These are phyloP conservation scores for Babesia bovis DNA, from an alignment of 169 alveolate genomes.

Conservation along the genomic window DNA sequence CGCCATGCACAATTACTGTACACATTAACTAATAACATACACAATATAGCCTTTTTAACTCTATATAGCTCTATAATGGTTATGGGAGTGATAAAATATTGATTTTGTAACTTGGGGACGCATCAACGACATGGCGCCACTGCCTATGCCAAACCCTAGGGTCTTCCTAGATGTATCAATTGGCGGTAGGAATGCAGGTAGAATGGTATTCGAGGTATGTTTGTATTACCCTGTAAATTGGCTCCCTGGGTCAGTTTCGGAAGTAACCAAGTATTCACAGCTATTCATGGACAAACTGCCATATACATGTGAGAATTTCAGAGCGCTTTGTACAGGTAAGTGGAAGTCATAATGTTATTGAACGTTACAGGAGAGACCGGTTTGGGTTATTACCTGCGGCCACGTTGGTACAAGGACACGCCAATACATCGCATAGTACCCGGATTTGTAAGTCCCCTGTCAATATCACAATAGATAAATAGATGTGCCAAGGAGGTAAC, in stretches of 20 bases:
- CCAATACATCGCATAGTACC: constrained; percentile 79
- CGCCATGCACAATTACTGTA: not conserved
- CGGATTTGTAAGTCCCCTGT: constrained; percentile 68
- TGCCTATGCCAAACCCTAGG: constrained; percentile 78
- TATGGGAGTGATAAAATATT: too few species aligned
- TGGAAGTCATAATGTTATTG: not conserved
- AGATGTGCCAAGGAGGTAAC: constrained; percentile 89
- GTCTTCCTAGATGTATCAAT: constrained; percentile 77
- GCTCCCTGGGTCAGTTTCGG: too few species aligned
- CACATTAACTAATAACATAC: not conserved
- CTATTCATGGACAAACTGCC: constrained; percentile 84
- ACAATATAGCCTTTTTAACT: not conserved
- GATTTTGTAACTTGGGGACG: too few species aligned
- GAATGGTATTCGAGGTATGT: constrained; percentile 77
- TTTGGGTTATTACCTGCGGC: constrained; percentile 81
- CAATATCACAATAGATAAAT: not conserved
- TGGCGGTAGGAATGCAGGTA: constrained; percentile 81
- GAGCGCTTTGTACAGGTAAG: constrained; percentile 88
- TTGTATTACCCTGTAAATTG: not conserved
- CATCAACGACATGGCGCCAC: constrained; percentile 58
- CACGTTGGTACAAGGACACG: constrained; percentile 83
- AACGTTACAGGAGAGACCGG: constrained; percentile 76
- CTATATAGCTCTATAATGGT: not conserved
- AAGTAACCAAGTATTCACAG: too few species aligned
- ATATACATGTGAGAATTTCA: constrained; percentile 85